Evolutionary conservation across 257 asterid species (phyloP).

Genomic region (Solanum neorickii): DNA sequence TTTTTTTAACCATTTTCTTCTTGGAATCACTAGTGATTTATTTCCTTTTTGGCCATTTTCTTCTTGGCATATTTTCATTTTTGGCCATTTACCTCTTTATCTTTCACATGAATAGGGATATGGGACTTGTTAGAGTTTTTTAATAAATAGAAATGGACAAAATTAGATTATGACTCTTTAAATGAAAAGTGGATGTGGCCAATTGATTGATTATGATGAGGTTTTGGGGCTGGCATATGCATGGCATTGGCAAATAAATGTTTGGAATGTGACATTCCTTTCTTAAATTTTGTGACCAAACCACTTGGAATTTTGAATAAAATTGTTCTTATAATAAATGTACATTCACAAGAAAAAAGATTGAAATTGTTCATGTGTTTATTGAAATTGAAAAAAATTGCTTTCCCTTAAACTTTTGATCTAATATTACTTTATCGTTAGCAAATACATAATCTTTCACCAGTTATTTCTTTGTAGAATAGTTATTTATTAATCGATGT

Average conservation of each 20-base stretch:
- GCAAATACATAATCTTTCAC: background rate
- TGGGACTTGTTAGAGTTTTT: background rate
- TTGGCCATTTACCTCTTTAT: background rate
- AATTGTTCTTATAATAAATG: background rate
- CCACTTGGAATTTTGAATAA: background rate
- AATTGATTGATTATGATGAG: background rate
- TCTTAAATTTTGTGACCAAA: background rate
- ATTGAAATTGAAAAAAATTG: background rate
- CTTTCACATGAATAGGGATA: background rate
- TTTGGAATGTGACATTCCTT: background rate
- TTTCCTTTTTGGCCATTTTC: slow-evolving; percentile 13
- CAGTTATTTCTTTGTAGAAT: background rate
- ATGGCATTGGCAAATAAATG: slow-evolving; percentile 1
- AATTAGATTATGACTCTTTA: background rate
- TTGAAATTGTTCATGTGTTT: background rate
- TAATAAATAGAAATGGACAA: background rate
- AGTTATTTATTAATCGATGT: background rate
- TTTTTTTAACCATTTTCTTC: slow-evolving; percentile 24
- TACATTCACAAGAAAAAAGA: background rate
- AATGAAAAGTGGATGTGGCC: background rate
- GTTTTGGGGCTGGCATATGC: background rate
- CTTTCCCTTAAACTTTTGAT: background rate
- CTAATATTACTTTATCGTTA: background rate
- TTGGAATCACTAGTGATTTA: slow-evolving; percentile 9
- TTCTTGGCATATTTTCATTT: background rate